Percentiles rank a stretch among this genome's conserved stretches.
These are phyloP conservation scores for Bassia scoparia DNA, from an alignment of 148 eudicot genomes.

Conservation along the genomic window DNA sequence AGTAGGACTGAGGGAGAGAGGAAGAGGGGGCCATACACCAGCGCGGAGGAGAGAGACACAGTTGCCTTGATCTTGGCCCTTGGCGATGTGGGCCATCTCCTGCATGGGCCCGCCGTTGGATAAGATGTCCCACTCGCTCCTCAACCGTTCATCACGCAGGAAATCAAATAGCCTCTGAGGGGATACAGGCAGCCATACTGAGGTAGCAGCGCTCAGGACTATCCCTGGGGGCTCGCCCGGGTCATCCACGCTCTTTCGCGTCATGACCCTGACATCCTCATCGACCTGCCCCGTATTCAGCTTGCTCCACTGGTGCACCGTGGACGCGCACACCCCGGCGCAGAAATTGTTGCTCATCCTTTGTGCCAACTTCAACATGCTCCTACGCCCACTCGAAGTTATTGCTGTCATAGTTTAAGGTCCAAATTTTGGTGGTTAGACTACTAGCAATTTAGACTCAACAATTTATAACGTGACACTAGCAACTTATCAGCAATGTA, in stretches of 20 bases:
- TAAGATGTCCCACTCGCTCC: conserved; percentile 90
- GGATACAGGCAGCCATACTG: conserved; percentile 88
- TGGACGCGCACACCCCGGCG: conserved; percentile 79
- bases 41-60: conserved; percentile 91
- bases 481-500: no score
- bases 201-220: conserved; percentile 83
- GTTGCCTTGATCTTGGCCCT: conserved; percentile 94
- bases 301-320: conserved; percentile 92
- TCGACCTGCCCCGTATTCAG: conserved; percentile 62
- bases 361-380: conserved; percentile 86
- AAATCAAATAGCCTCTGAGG: conserved; percentile 79
- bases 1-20: neutral
- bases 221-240: conserved; percentile 93
- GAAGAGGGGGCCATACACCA: conserved; percentile 43
- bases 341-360: conserved; percentile 92
- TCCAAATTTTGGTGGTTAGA: neutral
- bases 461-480: no score
- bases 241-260: conserved; percentile 80
- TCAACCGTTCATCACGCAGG: conserved; percentile 71
- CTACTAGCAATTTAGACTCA: neutral
- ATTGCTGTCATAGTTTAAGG: conserved; percentile 37
- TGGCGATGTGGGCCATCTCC: conserved; percentile 91
- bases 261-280: conserved; percentile 86
- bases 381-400: conserved; percentile 66
- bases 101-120: conserved; percentile 98